These are phyloP conservation scores for Cornus florida DNA, from an alignment of 148 eudicot genomes.

Conservation along the genomic window DNA sequence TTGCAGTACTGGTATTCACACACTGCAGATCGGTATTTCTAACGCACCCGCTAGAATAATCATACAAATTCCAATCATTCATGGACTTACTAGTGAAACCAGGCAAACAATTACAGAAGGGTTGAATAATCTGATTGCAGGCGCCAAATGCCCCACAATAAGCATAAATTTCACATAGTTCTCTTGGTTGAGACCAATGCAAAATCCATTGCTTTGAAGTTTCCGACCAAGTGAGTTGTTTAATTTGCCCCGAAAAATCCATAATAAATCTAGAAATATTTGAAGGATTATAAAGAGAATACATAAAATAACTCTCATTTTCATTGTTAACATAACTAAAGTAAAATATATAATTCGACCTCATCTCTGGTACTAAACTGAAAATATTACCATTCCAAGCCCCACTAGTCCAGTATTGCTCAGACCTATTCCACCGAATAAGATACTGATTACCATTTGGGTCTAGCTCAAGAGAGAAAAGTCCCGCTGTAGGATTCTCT, in stretches of 20 bases:
- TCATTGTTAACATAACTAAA: slow-evolving; percentile 45
- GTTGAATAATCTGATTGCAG: slow-evolving; percentile 33
- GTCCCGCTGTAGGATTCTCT: slow-evolving; percentile 51
- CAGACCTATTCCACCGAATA: slow-evolving; percentile 38
- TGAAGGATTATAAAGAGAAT: slow-evolving; percentile 29
- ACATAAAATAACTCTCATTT: slow-evolving; percentile 60
- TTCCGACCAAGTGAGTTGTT: slow-evolving; percentile 42
- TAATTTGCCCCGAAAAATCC: slow-evolving; percentile 53
- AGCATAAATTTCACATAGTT: slow-evolving; percentile 56
- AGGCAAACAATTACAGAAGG: slow-evolving; percentile 44
- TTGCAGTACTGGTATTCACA: slow-evolving; percentile 19
- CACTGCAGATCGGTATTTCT: slow-evolving; percentile 35
- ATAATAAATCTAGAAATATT: slow-evolving; percentile 50
- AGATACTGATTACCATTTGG: slow-evolving; percentile 33
- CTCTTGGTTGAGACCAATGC: slow-evolving; percentile 60
- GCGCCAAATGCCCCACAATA: slow-evolving; percentile 55
- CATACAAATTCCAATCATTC: slow-evolving; percentile 41
- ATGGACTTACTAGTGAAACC: slow-evolving; percentile 27
- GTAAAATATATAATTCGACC: slow-evolving; percentile 39
- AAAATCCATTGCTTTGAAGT: slow-evolving; percentile 38
- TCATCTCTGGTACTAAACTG: slow-evolving; percentile 57
- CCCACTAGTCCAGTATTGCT: slow-evolving; percentile 40
- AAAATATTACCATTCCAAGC: slow-evolving; percentile 51
- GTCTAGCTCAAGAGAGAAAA: slow-evolving; percentile 39
- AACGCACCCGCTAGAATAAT: slow-evolving; percentile 57